These are phyloP conservation scores for Metschnikowia vanudenii DNA, from an alignment of 805 yeast genomes.

Conservation along the genomic window DNA sequence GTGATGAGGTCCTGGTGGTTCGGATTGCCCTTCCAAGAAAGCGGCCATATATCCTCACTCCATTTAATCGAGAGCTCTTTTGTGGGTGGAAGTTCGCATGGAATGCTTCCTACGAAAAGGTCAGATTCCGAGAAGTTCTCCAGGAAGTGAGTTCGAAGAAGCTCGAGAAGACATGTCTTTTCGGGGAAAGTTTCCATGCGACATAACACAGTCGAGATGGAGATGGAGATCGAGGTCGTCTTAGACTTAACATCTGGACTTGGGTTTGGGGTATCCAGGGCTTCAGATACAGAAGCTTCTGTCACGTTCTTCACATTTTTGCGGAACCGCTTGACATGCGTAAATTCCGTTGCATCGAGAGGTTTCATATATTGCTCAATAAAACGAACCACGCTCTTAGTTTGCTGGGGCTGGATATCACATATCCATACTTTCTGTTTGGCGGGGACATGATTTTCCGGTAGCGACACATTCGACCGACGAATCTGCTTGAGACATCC, in stretches of 20 bases:
- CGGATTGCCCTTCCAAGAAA: slow-evolving; percentile 93
- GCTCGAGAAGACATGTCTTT: slow-evolving; percentile 22
- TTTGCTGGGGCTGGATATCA: slow-evolving; percentile 39
- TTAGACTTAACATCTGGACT: no score
- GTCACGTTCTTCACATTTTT: slow-evolving; percentile 23
- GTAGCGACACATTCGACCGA: slow-evolving; percentile 20
- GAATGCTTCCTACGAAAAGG: slow-evolving; percentile 37
- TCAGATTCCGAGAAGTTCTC: slow-evolving; percentile 11
- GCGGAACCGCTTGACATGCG: slow-evolving; percentile 56
- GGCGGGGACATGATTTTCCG: slow-evolving; percentile 23
- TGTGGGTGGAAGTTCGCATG: slow-evolving; percentile 63
- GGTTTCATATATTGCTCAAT: slow-evolving; percentile 29
- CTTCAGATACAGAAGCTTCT: no score
- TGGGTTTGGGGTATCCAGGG: no score
- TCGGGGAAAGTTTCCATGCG: slow-evolving; percentile 33
- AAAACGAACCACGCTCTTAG: slow-evolving; percentile 27
- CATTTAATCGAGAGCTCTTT: slow-evolving; percentile 65
- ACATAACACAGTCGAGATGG: slow-evolving; percentile 47
- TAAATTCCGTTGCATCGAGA: slow-evolving; percentile 26
- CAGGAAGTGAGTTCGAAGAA: slow-evolving; percentile 18
- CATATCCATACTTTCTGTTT: slow-evolving; percentile 49
- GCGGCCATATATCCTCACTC: slow-evolving; percentile 78
- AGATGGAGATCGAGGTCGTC: background rate
- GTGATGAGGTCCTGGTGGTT: slow-evolving; percentile 65
- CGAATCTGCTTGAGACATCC: slow-evolving; percentile 47